phyloP scores from a whole-genome alignment of 1,139 yeast species.

The Meyerozyma guilliermondii region DNA sequence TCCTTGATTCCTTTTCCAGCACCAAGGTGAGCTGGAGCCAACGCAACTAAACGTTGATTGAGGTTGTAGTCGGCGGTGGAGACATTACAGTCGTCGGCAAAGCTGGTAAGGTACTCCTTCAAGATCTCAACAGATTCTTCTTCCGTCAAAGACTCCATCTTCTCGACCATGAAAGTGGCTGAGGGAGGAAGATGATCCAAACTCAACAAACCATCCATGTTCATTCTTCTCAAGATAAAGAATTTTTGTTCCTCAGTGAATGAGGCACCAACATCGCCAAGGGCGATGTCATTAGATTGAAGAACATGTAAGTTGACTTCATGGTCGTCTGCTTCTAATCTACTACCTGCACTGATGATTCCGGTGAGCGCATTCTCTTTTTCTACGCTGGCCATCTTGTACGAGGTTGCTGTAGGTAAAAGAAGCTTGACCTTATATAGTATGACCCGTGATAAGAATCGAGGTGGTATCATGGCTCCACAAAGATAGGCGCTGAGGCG shows the following conservation, averaged over 20 bases:
- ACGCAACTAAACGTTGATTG: conserved; percentile 5
- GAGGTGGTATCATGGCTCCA: not conserved
- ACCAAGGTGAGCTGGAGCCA: conserved; percentile 1
- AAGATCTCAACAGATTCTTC: conserved; percentile 41
- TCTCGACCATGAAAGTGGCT: conserved; percentile 33
- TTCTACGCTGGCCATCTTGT: not conserved
- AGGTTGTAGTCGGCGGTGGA: conserved; percentile 29
- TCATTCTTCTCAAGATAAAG: conserved; percentile 21
- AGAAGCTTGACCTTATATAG: not conserved
- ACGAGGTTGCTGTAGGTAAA: not conserved
- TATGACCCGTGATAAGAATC: not conserved
- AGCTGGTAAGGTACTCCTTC: conserved; percentile 32
- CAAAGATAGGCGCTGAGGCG: not conserved
- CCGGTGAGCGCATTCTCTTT: not conserved
- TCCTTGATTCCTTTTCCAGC: conserved; percentile 3
- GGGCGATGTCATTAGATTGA: conserved; percentile 9
- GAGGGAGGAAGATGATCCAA: conserved; percentile 29
- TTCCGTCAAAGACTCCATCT: conserved; percentile 28
- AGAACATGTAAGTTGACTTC: conserved; percentile 11
- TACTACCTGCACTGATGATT: conserved; percentile 32
- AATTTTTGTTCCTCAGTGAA: conserved; percentile 24
- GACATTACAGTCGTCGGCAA: conserved; percentile 46
- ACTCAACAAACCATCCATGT: conserved; percentile 20
- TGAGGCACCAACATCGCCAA: conserved; percentile 1
- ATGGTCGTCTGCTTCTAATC: conserved; percentile 11